Conservation (phyloP, 202 grass and related monocot genomes). For the Hordeum pubiflorum region DNA sequence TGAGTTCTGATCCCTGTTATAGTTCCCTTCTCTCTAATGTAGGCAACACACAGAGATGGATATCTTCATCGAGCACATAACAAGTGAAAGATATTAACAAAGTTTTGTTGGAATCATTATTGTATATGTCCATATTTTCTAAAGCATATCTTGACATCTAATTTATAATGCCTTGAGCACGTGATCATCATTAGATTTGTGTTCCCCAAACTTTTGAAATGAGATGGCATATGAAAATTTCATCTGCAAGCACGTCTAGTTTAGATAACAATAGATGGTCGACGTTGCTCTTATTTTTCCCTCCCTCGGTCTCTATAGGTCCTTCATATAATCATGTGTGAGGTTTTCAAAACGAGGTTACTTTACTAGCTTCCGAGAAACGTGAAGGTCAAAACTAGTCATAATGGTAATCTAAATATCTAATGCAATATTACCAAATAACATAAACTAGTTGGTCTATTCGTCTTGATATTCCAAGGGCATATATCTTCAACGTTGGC, state of each 20-base stretch:
- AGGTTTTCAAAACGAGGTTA: too few species aligned
- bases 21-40: background rate
- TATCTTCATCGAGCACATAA: background rate
- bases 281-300: background rate
- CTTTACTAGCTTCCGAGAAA: too few species aligned
- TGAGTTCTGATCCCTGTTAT: background rate
- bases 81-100: background rate
- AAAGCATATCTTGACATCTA: background rate
- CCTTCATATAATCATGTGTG: background rate
- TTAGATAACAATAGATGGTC: background rate
- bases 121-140: background rate
- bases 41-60: background rate
- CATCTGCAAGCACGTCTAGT: background rate
- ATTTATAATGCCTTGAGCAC: background rate
- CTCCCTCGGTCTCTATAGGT: background rate
- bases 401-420: too few species aligned
- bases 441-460: too few species aligned
- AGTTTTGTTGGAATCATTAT: background rate
- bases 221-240: background rate
- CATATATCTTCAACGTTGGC: too few species aligned
- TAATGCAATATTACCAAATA: too few species aligned
- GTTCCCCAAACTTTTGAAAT: background rate
- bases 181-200: background rate
- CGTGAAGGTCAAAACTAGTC: too few species aligned
- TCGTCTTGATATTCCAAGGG: too few species aligned